Evolutionary conservation across 2,329 filamentous ascomycete genomes (phyloP), one percentile per base, ranked within the genome.

Genomic region (Botryotinia globosa): DNA sequence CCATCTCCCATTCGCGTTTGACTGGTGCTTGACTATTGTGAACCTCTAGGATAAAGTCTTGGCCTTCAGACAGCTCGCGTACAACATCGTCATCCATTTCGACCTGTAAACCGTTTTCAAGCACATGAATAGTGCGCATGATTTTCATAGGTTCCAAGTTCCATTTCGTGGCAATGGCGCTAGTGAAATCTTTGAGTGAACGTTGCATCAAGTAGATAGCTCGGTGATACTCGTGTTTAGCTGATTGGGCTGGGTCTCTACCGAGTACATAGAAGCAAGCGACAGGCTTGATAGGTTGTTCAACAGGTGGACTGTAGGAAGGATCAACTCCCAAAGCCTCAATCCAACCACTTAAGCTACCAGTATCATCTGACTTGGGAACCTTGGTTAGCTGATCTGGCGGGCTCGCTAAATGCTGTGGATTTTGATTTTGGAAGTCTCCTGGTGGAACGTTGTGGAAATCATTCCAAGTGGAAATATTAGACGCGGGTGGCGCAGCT

Each of bases 51-150:
- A 91, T 88, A 91, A 98, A 96, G 79, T 97, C 95, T 81, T 98
- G 94, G 45, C 94, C 94, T 83, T 99, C 96, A 2, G 90, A 88
- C 69, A 98, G 85, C 81, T 95, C 92, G 62, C 88, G 88, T 45
- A 98, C 89, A 65, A 97, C 91, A 75, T 98, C 94, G 79, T 98
- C 94, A 79, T 98, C 96, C 77, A 98, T 87, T 79, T 97, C 89
- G 72, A 98, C 90, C 78, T 94, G 90, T 1, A 98, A 83, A 0
- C 94, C 94, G 75, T 90, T 90, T 22, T 90, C 75, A 86, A 93
- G 91, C 70, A 94, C 85, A 73, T 90, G 92, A 7, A 97, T 85
- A 1, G 91, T 90, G 51, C 92, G 90, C 1, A 90, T 84, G 12
- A 98, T 88, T 74, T 88, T 89, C 3, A 87, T 86, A 1, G 92